Evolutionary conservation across 805 yeast species (phyloP).

Genomic region (Teunomyces atbi): DNA sequence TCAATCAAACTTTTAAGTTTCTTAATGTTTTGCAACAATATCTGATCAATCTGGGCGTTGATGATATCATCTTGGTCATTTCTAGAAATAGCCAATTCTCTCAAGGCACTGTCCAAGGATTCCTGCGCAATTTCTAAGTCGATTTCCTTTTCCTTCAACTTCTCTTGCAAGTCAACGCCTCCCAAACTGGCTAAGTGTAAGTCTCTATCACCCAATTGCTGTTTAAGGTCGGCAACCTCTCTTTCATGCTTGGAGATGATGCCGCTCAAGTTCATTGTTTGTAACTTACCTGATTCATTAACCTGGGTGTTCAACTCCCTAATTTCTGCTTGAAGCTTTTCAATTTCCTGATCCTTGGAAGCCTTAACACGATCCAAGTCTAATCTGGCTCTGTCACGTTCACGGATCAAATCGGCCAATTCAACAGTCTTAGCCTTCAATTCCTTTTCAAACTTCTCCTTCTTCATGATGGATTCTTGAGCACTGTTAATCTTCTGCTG

Average conservation of each 20-base stretch:
- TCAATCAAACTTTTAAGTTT: conserved; percentile 60
- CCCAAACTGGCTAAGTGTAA: conserved; percentile 19
- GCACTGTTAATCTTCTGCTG: conserved; percentile 87
- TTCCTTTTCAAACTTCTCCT: conserved; percentile 80
- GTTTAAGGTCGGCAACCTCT: conserved; percentile 55
- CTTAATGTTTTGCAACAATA: conserved; percentile 45
- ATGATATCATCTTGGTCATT: conserved; percentile 50
- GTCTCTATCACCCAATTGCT: conserved; percentile 28
- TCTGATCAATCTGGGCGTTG: conserved; percentile 58
- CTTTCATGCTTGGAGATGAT: conserved; percentile 60
- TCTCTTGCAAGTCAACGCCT: conserved; percentile 37
- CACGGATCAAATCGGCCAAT: conserved; percentile 83
- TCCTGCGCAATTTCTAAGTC: conserved; percentile 79
- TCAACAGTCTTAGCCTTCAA: conserved; percentile 83
- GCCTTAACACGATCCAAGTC: conserved; percentile 74
- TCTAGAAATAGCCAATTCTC: conserved; percentile 53
- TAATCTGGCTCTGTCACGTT: conserved; percentile 82
- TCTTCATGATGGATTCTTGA: conserved; percentile 82
- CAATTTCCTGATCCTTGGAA: conserved; percentile 62
- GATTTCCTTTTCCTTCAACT: conserved; percentile 65
- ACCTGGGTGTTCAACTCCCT: conserved; percentile 59
- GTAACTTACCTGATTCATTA: conserved; percentile 58
- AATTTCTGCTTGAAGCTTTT: conserved; percentile 60
- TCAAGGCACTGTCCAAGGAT: conserved; percentile 70
- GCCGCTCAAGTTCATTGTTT: conserved; percentile 60